Evolutionary conservation across 106 monocot species (phyloP), one percentile per base, ranked within the genome.

Genomic region (Acorus calamus): DNA sequence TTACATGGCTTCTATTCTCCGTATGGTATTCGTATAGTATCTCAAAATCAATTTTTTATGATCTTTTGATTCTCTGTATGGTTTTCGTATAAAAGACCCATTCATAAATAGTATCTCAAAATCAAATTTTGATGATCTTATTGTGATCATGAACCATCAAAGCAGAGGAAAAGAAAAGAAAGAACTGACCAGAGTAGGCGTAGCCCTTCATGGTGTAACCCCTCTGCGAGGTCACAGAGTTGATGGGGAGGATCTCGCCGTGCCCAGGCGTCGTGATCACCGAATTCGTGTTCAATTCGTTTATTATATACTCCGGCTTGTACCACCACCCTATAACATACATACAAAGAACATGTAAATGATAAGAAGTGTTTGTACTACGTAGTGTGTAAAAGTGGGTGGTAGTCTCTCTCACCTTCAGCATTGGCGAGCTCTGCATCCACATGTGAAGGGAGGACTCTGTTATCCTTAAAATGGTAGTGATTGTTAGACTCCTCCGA

Each of bases 291-390:
- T 91, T 98, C 12, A 98, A 67, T 83, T 98, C 96, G 50, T 98
- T 91, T 62, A 98, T 90, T 68, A 98, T 98, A 66, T 98, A 77
- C 74, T 98, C 96, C 66, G 83, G 91, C 62, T 87, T 98, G 72
- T 98, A 98, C 96, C 96, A 98, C 96, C 96, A 98, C 0, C 80
- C 96, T 98, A 61, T 28, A 28, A 28, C 28, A 28, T 28, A 28
- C 1, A 28, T 28, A 28, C 28, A 28, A 28, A 28, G 28, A 28
- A 28, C 28, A 28, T 28, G 28, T 28, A 28, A 28, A 28, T 28
- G 28, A 28, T 28, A 28, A 28, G 28, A 28, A 28, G 28, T 28
- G 28, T 28, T 28, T 28, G 28, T 28, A 28, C 28, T 28, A 28
- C 1, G 28, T 28, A 28, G 28, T 28, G 28, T 28, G 28, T 28